Evolutionary conservation across 495 filamentous ascomycete species (phyloP).

Genomic region (Penicillium atrosanguineum): DNA sequence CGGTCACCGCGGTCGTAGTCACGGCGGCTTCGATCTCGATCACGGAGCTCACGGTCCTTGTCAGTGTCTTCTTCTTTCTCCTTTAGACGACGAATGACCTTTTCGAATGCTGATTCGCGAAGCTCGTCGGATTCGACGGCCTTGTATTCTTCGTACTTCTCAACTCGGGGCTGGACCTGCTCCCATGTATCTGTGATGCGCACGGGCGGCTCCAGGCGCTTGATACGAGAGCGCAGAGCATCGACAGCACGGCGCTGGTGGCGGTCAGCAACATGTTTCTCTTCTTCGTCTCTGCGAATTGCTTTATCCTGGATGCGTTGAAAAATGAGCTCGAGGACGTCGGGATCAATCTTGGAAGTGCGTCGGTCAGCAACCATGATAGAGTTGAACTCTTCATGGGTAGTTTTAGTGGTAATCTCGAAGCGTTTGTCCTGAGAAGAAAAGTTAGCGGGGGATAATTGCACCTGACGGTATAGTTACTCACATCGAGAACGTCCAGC

Average conservation of each 20-base stretch:
- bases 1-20: conserved; percentile 55
- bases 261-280: conserved; percentile 78
- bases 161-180: conserved; percentile 71
- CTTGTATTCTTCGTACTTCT: conserved; percentile 78
- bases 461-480: conserved; percentile 17
- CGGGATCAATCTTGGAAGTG: conserved; percentile 76
- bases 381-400: conserved; percentile 78
- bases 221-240: conserved; percentile 80
- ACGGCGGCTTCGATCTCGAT: conserved; percentile 57
- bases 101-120: conserved; percentile 84
- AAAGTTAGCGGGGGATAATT: conserved; percentile 17
- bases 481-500: conserved; percentile 85
- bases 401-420: conserved; percentile 82
- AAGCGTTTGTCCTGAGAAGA: conserved; percentile 74
- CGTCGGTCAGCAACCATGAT: conserved; percentile 79
- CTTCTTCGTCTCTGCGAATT: conserved; percentile 73
- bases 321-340: conserved; percentile 75
- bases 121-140: conserved; percentile 78
- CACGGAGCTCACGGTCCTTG: conserved; percentile 59
- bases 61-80: conserved; percentile 88
- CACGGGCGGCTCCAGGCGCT: conserved; percentile 87
- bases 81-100: conserved; percentile 81
- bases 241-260: conserved; percentile 84
- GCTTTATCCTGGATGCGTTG: conserved; percentile 81
- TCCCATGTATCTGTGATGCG: conserved; percentile 79